phyloP scores from a whole-genome alignment of 768 basidiomycete species.

The Termitomyces sp. region DNA sequence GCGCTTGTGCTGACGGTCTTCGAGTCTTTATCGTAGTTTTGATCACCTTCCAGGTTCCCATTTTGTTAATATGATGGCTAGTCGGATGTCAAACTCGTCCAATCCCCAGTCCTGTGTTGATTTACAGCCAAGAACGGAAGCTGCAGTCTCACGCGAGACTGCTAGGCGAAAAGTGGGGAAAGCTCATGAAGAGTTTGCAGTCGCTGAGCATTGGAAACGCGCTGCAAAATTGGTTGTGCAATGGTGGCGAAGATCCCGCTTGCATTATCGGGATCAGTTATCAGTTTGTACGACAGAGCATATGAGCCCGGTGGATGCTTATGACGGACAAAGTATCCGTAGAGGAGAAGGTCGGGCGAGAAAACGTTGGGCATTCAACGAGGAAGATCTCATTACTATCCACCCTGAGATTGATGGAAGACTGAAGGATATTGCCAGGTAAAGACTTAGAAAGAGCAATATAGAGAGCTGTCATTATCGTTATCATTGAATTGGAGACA shows the following conservation, averaged over 20 bases:
- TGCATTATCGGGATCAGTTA: conserved; percentile 57
- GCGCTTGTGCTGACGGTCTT: conserved; percentile 2
- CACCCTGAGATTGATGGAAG: conserved; percentile 67
- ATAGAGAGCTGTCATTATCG: background rate
- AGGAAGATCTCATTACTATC: conserved; percentile 52
- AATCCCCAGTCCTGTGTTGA: conserved; percentile 9
- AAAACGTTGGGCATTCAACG: conserved; percentile 18
- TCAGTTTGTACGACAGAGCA: conserved; percentile 63
- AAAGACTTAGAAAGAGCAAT: background rate
- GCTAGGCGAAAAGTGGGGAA: conserved; percentile 25
- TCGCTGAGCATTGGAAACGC: conserved; percentile 45
- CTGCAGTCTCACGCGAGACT: conserved; percentile 45
- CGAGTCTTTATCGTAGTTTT: background rate
- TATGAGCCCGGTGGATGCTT: conserved; percentile 75
- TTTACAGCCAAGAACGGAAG: conserved; percentile 40
- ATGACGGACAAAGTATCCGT: conserved; percentile 52
- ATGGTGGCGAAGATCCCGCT: conserved; percentile 39
- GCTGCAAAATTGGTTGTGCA: conserved; percentile 36
- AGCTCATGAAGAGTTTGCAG: conserved; percentile 17
- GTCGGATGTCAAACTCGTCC: conserved; percentile 24
- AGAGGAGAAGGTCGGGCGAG: conserved; percentile 24
- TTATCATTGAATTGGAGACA: too few species aligned
- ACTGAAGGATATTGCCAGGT: conserved; percentile 48
- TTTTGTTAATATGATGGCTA: conserved; percentile 65
- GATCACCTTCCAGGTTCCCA: conserved; percentile 52